Percentiles rank a stretch among this genome's conserved stretches.
phyloP scores from a whole-genome alignment of 345 rosid species.

The Rhodomyrtus tomentosa region DNA sequence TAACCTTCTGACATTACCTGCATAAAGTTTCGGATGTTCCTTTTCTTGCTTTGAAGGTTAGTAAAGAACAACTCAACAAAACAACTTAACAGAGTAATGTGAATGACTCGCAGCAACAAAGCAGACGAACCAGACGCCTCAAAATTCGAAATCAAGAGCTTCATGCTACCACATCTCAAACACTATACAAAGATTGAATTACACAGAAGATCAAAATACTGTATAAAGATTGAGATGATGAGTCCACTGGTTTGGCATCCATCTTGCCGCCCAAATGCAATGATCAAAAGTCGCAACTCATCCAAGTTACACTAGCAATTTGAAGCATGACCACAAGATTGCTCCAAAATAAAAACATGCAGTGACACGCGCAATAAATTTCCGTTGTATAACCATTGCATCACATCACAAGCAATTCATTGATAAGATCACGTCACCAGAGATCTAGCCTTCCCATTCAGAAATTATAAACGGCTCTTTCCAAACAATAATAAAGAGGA shows the following conservation, averaged over 20 bases:
- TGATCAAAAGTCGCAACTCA: background rate
- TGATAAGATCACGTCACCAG: background rate
- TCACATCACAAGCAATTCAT: background rate
- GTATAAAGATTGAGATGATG: slow-evolving; percentile 26
- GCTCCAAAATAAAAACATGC: background rate
- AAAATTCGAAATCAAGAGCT: no score
- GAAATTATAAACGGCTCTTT: background rate
- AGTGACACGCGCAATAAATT: background rate
- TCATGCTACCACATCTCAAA: no score
- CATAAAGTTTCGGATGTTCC: no score
- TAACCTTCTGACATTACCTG: no score
- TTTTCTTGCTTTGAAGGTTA: no score
- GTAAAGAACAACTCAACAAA: no score
- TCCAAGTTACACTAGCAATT: background rate
- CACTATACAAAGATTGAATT: no score
- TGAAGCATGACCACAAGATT: background rate
- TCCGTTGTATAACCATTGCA: background rate
- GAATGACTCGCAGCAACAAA: no score
- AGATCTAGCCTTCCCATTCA: background rate
- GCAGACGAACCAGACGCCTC: no score
- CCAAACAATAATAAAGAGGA: background rate
- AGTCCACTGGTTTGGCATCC: slow-evolving; percentile 30
- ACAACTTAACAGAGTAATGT: no score
- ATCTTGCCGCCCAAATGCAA: slow-evolving; percentile 10
- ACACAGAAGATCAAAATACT: no score